Base-by-base conservation (phyloP, 805 yeast genomes). In the Candida tammaniensis region DNA sequence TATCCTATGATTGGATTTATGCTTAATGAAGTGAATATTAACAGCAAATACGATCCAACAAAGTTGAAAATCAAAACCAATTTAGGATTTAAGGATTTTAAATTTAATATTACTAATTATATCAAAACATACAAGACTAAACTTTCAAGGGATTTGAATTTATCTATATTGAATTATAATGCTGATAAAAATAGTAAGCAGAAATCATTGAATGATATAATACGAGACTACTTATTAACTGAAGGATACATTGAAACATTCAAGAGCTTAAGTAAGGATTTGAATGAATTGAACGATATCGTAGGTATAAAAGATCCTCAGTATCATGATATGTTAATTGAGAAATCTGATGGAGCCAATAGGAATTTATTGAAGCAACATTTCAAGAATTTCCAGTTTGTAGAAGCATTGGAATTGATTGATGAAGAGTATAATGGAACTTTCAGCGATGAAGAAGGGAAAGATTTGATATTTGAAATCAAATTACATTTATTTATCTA, bases 101-200 rank as follows among this genome's bases (percentile, higher is more conserved):
- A 64, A 33, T 83, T 73, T 48, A 83, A 83, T 51, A 78, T 83
- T 39, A 64, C 68, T 26, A 66, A 69, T 24, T 78, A 79, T 51
- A 69, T 77, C 24, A 55, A 61, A 17, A 56, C 56, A 9, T 66
- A 71, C 57, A 80, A 78, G 43, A 43, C 48, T 3, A 51, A 52
- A 19, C 46, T 46, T 24, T 49, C 52, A 22, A 47, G 43, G 20
- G 44, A 43, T 11, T 32, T 56, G 14, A 44, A 55, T 25, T 17
- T 43, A 14, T 33, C 49, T 1, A 36, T 55, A 19, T 36, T 55
- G 16, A 30, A 27, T 11, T 26, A 32, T 11, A 48, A 51, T 24
- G 57, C 58, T 17, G 58, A 59, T 32, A 51, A 61, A 8, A 30
- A 42, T 4, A 38, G 56, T 18, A n/a, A n/a, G n/a, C n/a, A n/a